These are phyloP conservation scores for Aspergillus neoniger DNA, from an alignment of 2,329 filamentous ascomycete species.

Conservation along the genomic window DNA sequence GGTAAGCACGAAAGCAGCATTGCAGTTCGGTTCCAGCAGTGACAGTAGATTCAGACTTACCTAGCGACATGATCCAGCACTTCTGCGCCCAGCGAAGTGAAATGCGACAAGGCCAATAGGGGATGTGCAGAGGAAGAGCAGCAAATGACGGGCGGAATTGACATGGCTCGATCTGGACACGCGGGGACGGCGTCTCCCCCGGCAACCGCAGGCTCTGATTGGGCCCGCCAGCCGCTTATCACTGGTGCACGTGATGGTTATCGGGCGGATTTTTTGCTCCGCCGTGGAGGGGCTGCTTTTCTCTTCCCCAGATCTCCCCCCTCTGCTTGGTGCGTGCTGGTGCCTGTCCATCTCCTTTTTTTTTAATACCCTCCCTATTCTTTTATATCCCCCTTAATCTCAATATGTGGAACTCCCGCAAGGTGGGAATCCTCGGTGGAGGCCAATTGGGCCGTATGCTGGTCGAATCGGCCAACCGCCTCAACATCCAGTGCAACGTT, in stretches of 20 bases:
- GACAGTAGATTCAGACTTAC: conserved; percentile 9
- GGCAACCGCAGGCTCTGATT: conserved; percentile 14
- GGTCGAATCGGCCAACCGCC: conserved; percentile 76
- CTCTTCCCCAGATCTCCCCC: conserved; percentile 1
- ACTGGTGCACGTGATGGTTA: conserved; percentile 24
- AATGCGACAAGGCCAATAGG: conserved; percentile 1
- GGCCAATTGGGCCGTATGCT: conserved; percentile 93
- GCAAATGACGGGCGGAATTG: background rate
- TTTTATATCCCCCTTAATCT: conserved; percentile 1
- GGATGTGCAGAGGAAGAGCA: conserved; percentile 11
- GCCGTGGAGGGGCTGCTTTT: conserved; percentile 21
- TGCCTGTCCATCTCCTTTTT: conserved; percentile 1
- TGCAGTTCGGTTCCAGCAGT: background rate
- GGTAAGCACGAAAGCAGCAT: background rate
- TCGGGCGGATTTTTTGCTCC: conserved; percentile 19
- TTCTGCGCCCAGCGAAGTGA: background rate
- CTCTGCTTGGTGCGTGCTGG: conserved; percentile 8
- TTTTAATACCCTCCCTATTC: background rate
- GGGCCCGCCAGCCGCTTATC: conserved; percentile 26
- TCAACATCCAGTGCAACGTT: conserved; percentile 77
- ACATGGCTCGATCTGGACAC: conserved; percentile 11
- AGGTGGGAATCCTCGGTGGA: conserved; percentile 57
- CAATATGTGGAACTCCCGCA: conserved; percentile 44
- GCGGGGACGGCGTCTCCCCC: conserved; percentile 15
- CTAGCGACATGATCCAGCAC: conserved; percentile 33